Base-by-base conservation (phyloP, 768 basidiomycete genomes). In the Phaffia australis region DNA sequence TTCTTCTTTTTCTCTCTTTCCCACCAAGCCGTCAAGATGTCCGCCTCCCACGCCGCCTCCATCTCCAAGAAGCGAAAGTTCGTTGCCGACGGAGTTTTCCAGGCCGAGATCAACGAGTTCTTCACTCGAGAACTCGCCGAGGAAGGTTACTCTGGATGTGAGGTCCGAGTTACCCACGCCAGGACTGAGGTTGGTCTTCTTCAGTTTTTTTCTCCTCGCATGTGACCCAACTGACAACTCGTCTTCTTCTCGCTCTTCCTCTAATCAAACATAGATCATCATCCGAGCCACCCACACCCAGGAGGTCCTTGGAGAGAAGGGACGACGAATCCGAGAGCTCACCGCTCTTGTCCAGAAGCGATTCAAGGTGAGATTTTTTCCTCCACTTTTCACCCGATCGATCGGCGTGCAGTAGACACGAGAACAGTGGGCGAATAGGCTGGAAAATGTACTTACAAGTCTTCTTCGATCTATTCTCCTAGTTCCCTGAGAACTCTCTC, bases 101-200 rank as follows among this genome's bases (percentile, higher is more conserved):
- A 90, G 77, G 95, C 95, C 72, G 95, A 99, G 81, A 84, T 99
- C 78, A 90, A 90, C 77, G 95, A 99, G 80, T 98, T 99, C 84
- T 95, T 98, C 75, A 75, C 76, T 57, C 76, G 92, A 73, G 94
- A 98, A 80, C 88, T 98, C 74, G 89, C 95, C 63, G 93, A 93
- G 80, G 95, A 99, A 80, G 94, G 94, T 73, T 99, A 98, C 84
- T 98, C 95, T 80, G 95, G 95, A 64, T 99, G 95, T 79, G 95
- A 99, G 80, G 95, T 99, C 78, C 91, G 95, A 75, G 93, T 97
- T 70, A 97, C 95, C 72, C 94, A 98, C 78, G 93, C 94, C 70
- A 88, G 94, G 75, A 99, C 95, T 73, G 95, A 99, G 82, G 89
- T 89, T 57, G 30, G 75, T 70, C 35, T 27, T 46, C 1, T 15